Percentiles rank a stretch among this genome's conserved stretches.
Conservation (phyloP, 208 protist genomes). For the Acanthamoeba lenticulata region DNA sequence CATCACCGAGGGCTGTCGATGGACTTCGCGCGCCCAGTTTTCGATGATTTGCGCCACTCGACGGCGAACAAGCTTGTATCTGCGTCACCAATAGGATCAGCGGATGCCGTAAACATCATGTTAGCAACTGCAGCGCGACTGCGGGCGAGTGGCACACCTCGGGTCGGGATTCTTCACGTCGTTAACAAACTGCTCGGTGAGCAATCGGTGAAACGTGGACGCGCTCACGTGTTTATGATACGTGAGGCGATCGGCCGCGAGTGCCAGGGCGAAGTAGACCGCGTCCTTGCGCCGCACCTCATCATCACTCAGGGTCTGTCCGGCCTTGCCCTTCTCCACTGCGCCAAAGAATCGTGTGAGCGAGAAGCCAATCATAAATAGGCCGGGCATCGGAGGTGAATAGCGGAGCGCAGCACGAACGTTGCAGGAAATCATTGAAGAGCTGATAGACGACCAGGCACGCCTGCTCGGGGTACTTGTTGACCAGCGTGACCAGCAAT, state of each 20-base stretch:
- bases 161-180: conserved; percentile 58
- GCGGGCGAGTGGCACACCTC: no score
- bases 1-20: conserved; percentile 2
- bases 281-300: conserved; percentile 54
- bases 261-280: conserved; percentile 44
- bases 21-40: conserved; percentile 16
- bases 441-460: conserved; percentile 1
- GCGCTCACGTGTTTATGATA: neutral
- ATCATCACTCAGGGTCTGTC: conserved; percentile 15
- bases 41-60: conserved; percentile 45
- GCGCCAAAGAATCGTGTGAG: neutral
- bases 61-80: conserved; percentile 31
- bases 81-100: neutral
- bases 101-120: no score
- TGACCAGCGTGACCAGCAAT: neutral
- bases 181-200: conserved; percentile 4
- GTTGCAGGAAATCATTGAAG: neutral
- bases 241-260: neutral
- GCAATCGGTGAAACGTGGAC: neutral
- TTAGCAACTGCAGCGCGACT: no score
- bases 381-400: neutral
- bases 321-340: conserved; percentile 33
- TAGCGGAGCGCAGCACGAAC: neutral
- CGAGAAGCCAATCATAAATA: neutral
- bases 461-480: neutral